A percentile compares a stretch with the other conserved stretches of the same genome.
phyloP scores from a whole-genome alignment of 139 green algal genomes.

The Marvania coccoides region DNA sequence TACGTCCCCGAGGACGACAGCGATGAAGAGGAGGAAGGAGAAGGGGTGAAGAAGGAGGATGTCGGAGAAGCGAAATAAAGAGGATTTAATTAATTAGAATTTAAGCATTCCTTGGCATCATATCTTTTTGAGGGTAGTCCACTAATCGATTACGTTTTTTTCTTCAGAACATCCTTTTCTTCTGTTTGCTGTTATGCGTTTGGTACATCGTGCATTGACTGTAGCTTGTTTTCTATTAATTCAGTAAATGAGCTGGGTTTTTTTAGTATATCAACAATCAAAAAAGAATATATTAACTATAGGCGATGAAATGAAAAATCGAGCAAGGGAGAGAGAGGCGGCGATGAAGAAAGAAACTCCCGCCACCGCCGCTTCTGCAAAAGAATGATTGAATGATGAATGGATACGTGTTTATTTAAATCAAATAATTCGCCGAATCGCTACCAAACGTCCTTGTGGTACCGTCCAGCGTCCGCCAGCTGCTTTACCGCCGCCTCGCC shows the following conservation, averaged over 20 bases:
- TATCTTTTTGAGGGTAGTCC: too few relatives aligned
- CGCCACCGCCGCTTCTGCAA: background rate
- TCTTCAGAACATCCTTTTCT: too few relatives aligned
- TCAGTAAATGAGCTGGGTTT: too few relatives aligned
- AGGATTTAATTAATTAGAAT: too few relatives aligned
- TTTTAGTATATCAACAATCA: background rate
- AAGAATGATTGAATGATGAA: background rate
- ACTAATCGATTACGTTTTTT: too few relatives aligned
- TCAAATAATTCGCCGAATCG: background rate
- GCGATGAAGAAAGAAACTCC: background rate
- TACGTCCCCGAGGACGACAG: conserved; percentile 25
- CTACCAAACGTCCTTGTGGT: conserved; percentile 91
- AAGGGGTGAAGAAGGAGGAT: background rate
- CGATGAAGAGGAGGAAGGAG: conserved; percentile 9
- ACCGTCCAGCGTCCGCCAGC: conserved; percentile 60
- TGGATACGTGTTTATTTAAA: background rate
- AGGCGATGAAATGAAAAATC: background rate
- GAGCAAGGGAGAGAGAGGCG: background rate
- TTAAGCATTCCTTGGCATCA: too few relatives aligned
- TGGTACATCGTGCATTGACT: too few relatives aligned
- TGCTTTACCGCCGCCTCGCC: conserved; percentile 70
- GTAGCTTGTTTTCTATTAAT: too few relatives aligned
- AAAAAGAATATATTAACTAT: background rate
- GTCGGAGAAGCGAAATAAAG: background rate
- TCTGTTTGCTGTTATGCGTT: too few relatives aligned